Percentiles rank a stretch among this genome's conserved stretches.
phyloP scores from a whole-genome alignment of 257 asterid species.

The Perilla frutescens region DNA sequence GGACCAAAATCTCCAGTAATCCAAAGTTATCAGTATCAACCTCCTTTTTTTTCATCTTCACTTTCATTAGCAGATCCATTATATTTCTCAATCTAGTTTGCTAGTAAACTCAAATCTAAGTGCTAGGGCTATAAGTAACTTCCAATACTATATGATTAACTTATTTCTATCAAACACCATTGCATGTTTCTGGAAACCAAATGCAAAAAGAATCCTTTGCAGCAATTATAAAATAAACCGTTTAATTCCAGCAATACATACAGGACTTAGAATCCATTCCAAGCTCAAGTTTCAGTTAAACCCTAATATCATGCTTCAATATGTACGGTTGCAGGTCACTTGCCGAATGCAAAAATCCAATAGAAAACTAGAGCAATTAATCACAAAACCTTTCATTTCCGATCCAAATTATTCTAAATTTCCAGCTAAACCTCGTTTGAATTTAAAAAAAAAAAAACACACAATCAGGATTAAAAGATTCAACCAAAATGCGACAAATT shows the following conservation, averaged over 20 bases:
- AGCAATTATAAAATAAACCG: constrained; percentile 7
- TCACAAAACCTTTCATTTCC: background rate
- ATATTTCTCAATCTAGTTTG: constrained; percentile 17
- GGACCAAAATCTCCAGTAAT: constrained; percentile 16
- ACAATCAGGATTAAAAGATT: constrained; percentile 25
- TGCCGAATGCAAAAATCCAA: constrained; percentile 3
- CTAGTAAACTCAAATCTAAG: constrained; percentile 14
- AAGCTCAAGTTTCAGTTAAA: constrained; percentile 33
- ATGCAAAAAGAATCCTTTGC: background rate
- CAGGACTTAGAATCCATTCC: constrained; percentile 20
- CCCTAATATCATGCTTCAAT: constrained; percentile 34
- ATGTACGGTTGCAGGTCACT: background rate
- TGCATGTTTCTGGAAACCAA: constrained; percentile 5
- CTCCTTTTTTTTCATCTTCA: background rate
- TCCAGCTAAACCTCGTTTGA: constrained; percentile 26
- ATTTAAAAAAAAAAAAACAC: background rate
- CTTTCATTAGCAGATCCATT: constrained; percentile 16
- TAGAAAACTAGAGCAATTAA: constrained; percentile 1
- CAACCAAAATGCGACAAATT: constrained; percentile 27
- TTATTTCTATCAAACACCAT: background rate
- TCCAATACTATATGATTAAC: background rate
- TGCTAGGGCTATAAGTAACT: background rate
- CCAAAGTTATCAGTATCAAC: constrained; percentile 8
- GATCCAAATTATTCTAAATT: background rate
- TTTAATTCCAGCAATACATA: background rate